Conservation (phyloP, 2,329 filamentous ascomycete genomes). For the Botrytis porri region DNA sequence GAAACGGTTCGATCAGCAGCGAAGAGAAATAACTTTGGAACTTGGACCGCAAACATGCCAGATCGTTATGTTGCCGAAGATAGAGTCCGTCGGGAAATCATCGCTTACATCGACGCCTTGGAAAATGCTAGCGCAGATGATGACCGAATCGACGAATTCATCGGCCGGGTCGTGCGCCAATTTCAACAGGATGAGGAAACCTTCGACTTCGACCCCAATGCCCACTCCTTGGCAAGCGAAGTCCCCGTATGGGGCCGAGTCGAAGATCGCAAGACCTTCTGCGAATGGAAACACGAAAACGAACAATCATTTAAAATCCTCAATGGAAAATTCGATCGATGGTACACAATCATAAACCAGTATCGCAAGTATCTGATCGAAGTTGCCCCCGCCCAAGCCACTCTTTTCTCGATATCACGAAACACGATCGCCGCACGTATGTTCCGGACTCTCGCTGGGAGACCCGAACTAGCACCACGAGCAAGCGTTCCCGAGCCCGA, state of each 20-base stretch:
- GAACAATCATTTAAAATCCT: fast-evolving
- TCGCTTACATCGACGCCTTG: not conserved
- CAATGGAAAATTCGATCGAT: not conserved
- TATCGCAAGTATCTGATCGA: not conserved
- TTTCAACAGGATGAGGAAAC: not conserved
- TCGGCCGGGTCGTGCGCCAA: not conserved
- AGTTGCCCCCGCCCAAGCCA: not conserved
- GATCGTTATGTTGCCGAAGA: not conserved
- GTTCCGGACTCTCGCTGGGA: not conserved
- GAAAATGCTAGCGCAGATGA: fast-evolving
- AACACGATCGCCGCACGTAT: not conserved
- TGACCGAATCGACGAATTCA: not conserved
- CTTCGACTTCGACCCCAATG: not conserved
- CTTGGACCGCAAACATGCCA: not conserved
- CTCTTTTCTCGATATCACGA: not conserved
- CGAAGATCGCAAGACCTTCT: not conserved
- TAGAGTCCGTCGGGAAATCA: not conserved
- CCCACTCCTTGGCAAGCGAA: fast-evolving
- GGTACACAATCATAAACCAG: not conserved
- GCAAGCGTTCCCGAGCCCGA: not conserved
- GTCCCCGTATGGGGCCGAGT: not conserved
- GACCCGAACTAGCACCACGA: no score
- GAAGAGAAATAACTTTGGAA: not conserved
- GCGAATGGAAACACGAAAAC: not conserved
- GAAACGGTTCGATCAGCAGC: not conserved